Evolutionary conservation across 2,329 filamentous ascomycete genomes (phyloP).

Genomic region (Catunica adiposa): DNA sequence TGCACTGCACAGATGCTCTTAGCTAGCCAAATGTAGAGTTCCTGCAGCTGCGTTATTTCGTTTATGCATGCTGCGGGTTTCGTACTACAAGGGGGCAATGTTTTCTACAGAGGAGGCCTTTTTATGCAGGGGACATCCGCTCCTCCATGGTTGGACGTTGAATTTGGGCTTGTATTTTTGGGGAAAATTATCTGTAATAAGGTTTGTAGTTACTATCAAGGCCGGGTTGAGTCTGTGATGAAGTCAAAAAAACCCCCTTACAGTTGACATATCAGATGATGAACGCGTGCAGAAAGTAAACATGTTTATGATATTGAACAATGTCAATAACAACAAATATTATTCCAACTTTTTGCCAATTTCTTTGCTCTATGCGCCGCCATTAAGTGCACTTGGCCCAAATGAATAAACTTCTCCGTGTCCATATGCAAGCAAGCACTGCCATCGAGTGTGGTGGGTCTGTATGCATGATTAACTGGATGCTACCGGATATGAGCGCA

Average conservation of each 20-base stretch:
- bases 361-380: not conserved
- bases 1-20: not conserved
- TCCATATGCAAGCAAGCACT: not conserved
- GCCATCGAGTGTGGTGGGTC: not conserved
- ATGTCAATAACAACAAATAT: too few species aligned
- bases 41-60: slow-evolving; percentile 11
- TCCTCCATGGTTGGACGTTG: not conserved
- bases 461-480: not conserved
- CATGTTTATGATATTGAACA: too few species aligned
- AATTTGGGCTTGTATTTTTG: not conserved
- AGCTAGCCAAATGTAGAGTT: not conserved
- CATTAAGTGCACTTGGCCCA: not conserved
- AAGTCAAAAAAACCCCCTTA: too few species aligned
- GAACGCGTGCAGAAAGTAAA: too few species aligned
- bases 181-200: not conserved
- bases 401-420: not conserved
- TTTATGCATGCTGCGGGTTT: slow-evolving; percentile 10
- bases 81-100: not conserved
- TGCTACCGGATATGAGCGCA: not conserved
- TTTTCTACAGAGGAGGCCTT: not conserved
- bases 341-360: too few species aligned
- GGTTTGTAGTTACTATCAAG: too few species aligned
- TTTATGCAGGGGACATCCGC: not conserved
- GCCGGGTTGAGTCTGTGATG: too few species aligned
- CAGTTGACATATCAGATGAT: too few species aligned